Evolutionary conservation across 768 basidiomycete genomes (phyloP).

Genomic region (Collybia mongolica): DNA sequence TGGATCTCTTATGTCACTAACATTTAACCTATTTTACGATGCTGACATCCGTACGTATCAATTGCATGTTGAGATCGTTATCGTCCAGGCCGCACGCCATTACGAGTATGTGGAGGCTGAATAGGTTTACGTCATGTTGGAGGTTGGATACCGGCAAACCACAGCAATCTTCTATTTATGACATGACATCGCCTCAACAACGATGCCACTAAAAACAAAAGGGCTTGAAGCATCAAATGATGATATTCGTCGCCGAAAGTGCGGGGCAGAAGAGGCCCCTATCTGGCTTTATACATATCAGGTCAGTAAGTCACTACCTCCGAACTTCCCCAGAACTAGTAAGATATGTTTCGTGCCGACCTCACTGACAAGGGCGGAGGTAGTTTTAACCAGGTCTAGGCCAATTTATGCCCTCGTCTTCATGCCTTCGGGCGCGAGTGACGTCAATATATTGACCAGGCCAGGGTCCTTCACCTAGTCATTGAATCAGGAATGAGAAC

Average conservation of each 20-base stretch:
- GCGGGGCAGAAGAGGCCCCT: conserved; percentile 11
- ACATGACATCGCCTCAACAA: conserved; percentile 12
- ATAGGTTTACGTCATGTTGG: neutral
- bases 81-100: no score
- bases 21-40: neutral
- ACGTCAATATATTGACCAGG: conserved; percentile 79
- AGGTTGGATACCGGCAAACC: conserved; percentile 12
- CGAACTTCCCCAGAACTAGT: neutral
- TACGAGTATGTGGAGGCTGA: no score
- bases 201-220: conserved; percentile 5
- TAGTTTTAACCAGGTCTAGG: conserved; percentile 56
- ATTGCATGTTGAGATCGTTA: neutral
- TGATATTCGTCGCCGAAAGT: conserved; percentile 6
- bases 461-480: conserved; percentile 63
- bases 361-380: neutral
- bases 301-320: conserved; percentile 3
- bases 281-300: conserved; percentile 7
- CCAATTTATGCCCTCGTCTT: conserved; percentile 64
- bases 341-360: no score
- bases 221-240: conserved; percentile 6
- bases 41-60: conserved; percentile 5
- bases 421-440: conserved; percentile 54
- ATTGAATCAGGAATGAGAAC: conserved; percentile 7
- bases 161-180: conserved; percentile 19
- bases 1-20: no score